Evolutionary conservation across 2,329 filamentous ascomycete genomes (phyloP).

Genomic region (Whalleya microplaca): DNA sequence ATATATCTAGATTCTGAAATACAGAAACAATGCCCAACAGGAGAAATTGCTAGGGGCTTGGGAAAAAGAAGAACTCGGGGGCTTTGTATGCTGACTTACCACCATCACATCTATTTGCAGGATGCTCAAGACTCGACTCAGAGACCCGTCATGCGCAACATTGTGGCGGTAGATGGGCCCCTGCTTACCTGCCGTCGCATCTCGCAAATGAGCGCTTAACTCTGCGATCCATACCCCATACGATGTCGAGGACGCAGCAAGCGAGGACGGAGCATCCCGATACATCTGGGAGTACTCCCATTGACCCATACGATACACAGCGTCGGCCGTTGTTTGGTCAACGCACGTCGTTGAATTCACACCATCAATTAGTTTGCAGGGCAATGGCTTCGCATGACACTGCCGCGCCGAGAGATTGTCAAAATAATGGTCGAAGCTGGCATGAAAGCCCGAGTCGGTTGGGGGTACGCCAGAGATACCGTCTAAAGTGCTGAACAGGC

Average conservation of each 20-base stretch:
- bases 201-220: conserved; percentile 67
- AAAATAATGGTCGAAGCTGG: conserved; percentile 79
- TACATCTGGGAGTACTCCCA: conserved; percentile 84
- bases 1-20: not conserved
- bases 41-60: not conserved
- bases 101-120: conserved; percentile 77
- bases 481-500: conserved; percentile 66
- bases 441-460: conserved; percentile 66
- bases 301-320: conserved; percentile 75
- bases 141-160: conserved; percentile 77
- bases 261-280: conserved; percentile 65
- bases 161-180: conserved; percentile 69
- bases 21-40: not conserved
- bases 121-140: conserved; percentile 69
- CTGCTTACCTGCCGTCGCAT: conserved; percentile 44
- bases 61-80: not conserved
- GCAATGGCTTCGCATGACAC: conserved; percentile 74
- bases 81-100: conserved; percentile 7
- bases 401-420: conserved; percentile 81
- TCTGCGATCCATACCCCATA: conserved; percentile 78
- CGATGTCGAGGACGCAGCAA: conserved; percentile 63
- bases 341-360: conserved; percentile 61
- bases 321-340: conserved; percentile 63
- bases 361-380: conserved; percentile 60
- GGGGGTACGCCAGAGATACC: conserved; percentile 66